Base-by-base conservation (phyloP, 371 early-diverging fungal genomes). In the Entomophthora muscae region DNA sequence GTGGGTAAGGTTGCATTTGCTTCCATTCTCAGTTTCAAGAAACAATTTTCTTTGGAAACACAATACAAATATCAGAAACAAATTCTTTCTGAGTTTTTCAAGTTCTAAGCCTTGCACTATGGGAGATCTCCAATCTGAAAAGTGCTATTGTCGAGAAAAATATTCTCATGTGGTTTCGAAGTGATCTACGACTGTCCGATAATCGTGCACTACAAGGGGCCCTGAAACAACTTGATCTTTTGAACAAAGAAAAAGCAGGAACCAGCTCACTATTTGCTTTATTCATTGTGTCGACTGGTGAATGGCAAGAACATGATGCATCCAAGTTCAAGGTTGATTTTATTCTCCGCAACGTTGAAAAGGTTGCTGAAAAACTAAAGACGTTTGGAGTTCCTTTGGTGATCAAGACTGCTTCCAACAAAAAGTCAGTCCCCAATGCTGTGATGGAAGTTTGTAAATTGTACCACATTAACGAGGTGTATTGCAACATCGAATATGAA, bases 251-350 rank as follows among this genome's bases (percentile, higher is more conserved):
- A 21, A 51, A 54, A 22, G 55, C 17, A 10, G 13, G 63, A 10
- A 67, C 10, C 31, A 3, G 13, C 42, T 42, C 30, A 65, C 56
- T 21, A 33, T 77, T 23, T 64, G 80, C 21, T 75, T 72, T 0
- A 32, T 83, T 7, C 82, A 69, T 55, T 68, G 63, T 81, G 10
- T 77, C 78, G 2, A 73, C 74, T 12, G 64, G 61, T 24, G 81
- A 83, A 61, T 81, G 78, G 78, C 23, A 28, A 28, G 54, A 63
- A 17, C 86, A 85, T 53, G 76, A 79, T 61, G 69, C 72, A 27
- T 76, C 79, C 0, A 72, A 80, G 0, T 65, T 74, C 54, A 71
- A 75, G 59, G 75, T 79, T 24, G 78, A 81, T 63, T 80, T 82
- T 66, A 64, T 71, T 64, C 68, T 83, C 64, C 68, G 79, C 2